These are phyloP conservation scores for Euphorbia pulcherrima DNA, from an alignment of 345 rosid species.

Conservation along the genomic window DNA sequence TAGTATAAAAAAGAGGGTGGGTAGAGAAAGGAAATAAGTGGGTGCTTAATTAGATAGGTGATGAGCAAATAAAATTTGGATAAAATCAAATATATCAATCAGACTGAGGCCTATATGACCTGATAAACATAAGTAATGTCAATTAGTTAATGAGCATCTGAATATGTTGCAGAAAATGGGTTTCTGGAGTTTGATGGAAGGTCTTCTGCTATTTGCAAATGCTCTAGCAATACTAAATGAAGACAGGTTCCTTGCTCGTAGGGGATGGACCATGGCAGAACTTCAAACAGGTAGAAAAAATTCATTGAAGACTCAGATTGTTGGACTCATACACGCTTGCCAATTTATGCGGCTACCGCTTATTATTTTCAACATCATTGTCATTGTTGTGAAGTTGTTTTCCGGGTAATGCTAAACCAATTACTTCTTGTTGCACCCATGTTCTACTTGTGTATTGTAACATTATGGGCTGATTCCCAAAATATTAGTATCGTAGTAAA, in stretches of 20 bases:
- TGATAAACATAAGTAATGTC: neutral
- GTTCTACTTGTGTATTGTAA: neutral
- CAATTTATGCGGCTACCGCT: constrained; percentile 52
- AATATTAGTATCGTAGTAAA: neutral
- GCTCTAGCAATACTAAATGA: constrained; percentile 50
- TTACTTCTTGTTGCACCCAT: neutral
- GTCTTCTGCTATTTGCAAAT: constrained; percentile 41
- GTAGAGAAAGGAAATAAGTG: no score
- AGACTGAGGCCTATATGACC: neutral
- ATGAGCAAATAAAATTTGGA: no score
- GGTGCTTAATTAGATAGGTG: no score
- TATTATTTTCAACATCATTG: constrained; percentile 35
- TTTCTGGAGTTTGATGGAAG: constrained; percentile 44
- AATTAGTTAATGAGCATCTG: neutral
- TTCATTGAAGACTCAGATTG: constrained; percentile 36
- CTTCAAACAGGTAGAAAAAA: constrained; percentile 36
- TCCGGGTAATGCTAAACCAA: constrained; percentile 25
- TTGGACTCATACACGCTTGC: constrained; percentile 48
- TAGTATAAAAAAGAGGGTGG: no score
- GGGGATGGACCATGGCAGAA: constrained; percentile 49
- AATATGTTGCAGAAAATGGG: constrained; percentile 35
- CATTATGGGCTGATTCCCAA: neutral
- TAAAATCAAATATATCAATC: no score
- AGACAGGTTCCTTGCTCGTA: constrained; percentile 43
- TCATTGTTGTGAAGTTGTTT: constrained; percentile 36